A percentile compares a stretch with the other conserved stretches of the same genome.
Evolutionary conservation across 2,329 filamentous ascomycete species (phyloP).

Genomic region (Huntiella abstrusa): DNA sequence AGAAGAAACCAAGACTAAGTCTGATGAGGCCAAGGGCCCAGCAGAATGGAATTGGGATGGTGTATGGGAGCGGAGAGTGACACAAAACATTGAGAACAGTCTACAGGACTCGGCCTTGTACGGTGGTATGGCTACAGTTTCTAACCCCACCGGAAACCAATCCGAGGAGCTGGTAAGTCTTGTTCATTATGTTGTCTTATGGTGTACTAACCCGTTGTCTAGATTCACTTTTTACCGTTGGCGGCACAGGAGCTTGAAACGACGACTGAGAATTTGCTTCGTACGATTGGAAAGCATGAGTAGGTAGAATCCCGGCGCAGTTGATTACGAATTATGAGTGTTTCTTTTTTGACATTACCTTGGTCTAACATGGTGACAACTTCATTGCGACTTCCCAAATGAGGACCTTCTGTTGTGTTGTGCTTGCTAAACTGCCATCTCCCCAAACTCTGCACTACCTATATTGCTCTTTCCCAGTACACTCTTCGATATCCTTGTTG

Average conservation of each 20-base stretch:
- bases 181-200: constrained; percentile 9
- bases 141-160: constrained; percentile 17
- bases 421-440: no score
- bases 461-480: no score
- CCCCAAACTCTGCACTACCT: no score
- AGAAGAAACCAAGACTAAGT: constrained; percentile 3
- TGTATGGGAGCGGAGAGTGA: constrained; percentile 82
- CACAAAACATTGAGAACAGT: constrained; percentile 57
- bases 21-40: constrained; percentile 30
- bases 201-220: constrained; percentile 10
- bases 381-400: no score
- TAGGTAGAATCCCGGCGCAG: constrained; percentile 9
- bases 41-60: constrained; percentile 97
- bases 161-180: constrained; percentile 53
- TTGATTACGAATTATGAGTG: constrained; percentile 8
- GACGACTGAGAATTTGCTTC: constrained; percentile 38
- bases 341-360: neutral
- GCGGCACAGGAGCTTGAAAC: constrained; percentile 38
- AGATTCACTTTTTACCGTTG: constrained; percentile 51
- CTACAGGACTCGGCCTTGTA: constrained; percentile 64
- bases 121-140: constrained; percentile 32
- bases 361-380: neutral
- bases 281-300: constrained; percentile 25
- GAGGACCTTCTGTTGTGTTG: no score
- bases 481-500: no score